Evolutionary conservation across 345 rosid species (phyloP).

Genomic region (Heritiera fomes): DNA sequence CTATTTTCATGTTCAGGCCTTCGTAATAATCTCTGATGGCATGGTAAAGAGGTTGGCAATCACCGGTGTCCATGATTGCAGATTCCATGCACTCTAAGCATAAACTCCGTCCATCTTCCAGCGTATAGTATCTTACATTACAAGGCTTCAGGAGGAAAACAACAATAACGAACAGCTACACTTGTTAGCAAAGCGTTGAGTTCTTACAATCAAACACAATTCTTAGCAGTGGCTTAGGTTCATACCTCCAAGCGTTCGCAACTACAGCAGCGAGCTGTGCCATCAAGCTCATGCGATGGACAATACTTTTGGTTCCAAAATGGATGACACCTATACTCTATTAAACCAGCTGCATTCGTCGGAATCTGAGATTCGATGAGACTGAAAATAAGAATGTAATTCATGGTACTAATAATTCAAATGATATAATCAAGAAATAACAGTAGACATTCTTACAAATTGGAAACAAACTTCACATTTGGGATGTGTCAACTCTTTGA

Average conservation of each 20-base stretch:
- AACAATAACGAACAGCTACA: not conserved
- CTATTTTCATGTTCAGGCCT: constrained; percentile 91
- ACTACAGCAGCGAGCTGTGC: constrained; percentile 89
- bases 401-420: not conserved
- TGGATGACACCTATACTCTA: constrained; percentile 94
- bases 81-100: constrained; percentile 96
- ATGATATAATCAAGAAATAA: not conserved
- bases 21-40: constrained; percentile 90
- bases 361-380: constrained; percentile 56
- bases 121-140: constrained; percentile 54
- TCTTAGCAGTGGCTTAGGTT: not conserved
- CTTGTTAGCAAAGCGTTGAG: not conserved
- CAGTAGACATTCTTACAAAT: constrained; percentile 57
- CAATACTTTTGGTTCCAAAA: constrained; percentile 97
- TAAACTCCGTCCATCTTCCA: constrained; percentile 82
- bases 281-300: constrained; percentile 82
- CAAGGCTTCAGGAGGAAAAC: constrained; percentile 45
- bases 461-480: constrained; percentile 95
- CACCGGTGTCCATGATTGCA: constrained; percentile 92
- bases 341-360: constrained; percentile 76
- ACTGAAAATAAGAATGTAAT: not conserved
- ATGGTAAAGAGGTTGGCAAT: constrained; percentile 90
- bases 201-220: too few species aligned
- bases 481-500: constrained; percentile 86
- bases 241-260: constrained; percentile 95